These are phyloP conservation scores for Pisolithus tinctorius DNA, from an alignment of 768 basidiomycete genomes.

Conservation along the genomic window DNA sequence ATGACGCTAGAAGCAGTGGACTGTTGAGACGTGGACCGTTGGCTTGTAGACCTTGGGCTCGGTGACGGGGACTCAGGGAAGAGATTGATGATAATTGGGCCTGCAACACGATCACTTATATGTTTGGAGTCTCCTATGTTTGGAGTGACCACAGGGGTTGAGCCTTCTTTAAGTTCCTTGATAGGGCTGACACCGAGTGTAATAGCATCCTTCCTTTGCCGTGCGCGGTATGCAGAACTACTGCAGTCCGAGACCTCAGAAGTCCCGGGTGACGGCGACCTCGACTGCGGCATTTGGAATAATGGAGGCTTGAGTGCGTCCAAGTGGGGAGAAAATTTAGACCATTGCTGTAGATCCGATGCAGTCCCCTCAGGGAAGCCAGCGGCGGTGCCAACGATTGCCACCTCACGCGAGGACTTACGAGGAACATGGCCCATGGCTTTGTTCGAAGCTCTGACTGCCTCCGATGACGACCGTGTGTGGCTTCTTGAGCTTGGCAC, in stretches of 20 bases:
- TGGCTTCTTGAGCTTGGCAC: constrained; percentile 21
- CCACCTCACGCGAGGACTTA: constrained; percentile 43
- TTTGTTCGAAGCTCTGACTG: constrained; percentile 22
- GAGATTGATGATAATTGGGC: constrained; percentile 52
- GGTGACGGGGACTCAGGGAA: constrained; percentile 27
- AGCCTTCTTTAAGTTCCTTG: constrained; percentile 18
- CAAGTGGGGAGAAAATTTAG: constrained; percentile 21
- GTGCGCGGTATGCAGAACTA: constrained; percentile 20
- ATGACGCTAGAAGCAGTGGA: constrained; percentile 20
- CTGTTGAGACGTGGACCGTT: constrained; percentile 22
- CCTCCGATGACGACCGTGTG: constrained; percentile 46
- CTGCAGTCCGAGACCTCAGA: constrained; percentile 28
- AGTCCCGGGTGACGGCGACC: constrained; percentile 25
- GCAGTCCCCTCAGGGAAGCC: constrained; percentile 20
- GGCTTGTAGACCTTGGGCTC: constrained; percentile 21
- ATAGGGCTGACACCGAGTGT: constrained; percentile 24
- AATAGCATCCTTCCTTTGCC: constrained; percentile 30
- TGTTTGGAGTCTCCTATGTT: constrained; percentile 58
- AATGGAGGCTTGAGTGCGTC: constrained; percentile 30
- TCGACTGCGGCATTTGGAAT: constrained; percentile 32
- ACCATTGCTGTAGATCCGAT: constrained; percentile 22
- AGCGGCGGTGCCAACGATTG: constrained; percentile 44
- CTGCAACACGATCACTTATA: constrained; percentile 52
- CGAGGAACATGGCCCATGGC: constrained; percentile 32
- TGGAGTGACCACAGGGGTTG: constrained; percentile 43